phyloP scores from a whole-genome alignment of 176 grass and related monocot species.

The Hyparrhenia diplandra region DNA sequence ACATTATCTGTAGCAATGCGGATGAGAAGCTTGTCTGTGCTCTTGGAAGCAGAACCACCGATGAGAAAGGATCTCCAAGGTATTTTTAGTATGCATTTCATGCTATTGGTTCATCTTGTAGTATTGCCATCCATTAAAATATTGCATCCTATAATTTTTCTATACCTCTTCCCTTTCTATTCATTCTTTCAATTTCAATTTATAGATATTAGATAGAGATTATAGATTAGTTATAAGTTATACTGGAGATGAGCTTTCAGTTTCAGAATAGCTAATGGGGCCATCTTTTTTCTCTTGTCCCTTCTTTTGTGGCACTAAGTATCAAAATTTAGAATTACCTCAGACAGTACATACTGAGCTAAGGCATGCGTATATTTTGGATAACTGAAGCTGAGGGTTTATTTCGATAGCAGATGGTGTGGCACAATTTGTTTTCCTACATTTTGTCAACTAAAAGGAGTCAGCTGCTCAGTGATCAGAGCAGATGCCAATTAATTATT shows the following conservation, averaged over 20 bases:
- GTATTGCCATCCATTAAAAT: conserved; percentile 22
- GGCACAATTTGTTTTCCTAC: background rate
- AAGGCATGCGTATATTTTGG: background rate
- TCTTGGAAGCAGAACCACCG: conserved; percentile 48
- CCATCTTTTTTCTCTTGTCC: background rate
- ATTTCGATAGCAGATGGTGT: too few species aligned
- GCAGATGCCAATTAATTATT: background rate
- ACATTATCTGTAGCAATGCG: conserved; percentile 60
- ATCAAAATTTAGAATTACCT: background rate
- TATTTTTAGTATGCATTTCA: conserved; percentile 25
- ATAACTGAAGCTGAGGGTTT: background rate
- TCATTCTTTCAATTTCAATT: background rate
- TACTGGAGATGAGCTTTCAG: background rate
- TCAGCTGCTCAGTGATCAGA: background rate
- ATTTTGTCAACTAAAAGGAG: background rate
- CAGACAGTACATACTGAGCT: background rate
- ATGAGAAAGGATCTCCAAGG: conserved; percentile 46
- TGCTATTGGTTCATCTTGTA: conserved; percentile 7
- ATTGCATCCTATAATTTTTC: conserved; percentile 8
- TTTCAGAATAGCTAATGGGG: background rate
- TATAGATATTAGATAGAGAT: conserved; percentile 21
- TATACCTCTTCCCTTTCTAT: background rate
- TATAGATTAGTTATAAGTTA: too few species aligned
- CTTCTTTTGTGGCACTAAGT: background rate
- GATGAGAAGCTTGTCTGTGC: conserved; percentile 95